phyloP scores from a whole-genome alignment of 768 basidiomycete genomes.

The Rubroboletus pulcherrimus region DNA sequence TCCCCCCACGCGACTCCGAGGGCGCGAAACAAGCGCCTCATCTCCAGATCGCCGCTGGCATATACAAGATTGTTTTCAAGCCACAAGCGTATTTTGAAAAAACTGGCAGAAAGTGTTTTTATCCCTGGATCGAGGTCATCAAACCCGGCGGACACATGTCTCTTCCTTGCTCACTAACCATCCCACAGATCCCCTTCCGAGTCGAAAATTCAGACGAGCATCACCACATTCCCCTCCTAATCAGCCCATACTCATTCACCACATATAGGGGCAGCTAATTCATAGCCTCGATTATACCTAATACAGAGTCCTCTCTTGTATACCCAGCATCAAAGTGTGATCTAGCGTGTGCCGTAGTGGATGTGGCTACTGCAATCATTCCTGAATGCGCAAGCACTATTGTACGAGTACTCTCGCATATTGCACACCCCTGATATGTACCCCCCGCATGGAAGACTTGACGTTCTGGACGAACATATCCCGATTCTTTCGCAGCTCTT shows the following conservation, averaged over 20 bases:
- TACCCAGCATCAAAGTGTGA: conserved; percentile 2
- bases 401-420: conserved; percentile 71
- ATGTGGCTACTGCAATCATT: conserved; percentile 7
- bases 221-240: conserved; percentile 87
- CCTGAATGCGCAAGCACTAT: conserved; percentile 25
- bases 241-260: conserved; percentile 89
- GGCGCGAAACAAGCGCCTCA: conserved; percentile 40
- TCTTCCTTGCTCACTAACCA: conserved; percentile 5
- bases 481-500: conserved; percentile 87
- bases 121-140: conserved; percentile 86
- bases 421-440: conserved; percentile 67
- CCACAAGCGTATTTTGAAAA: conserved; percentile 78
- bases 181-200: conserved; percentile 68
- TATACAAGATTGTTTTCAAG: conserved; percentile 85
- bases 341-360: background rate
- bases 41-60: conserved; percentile 40
- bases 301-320: conserved; percentile 5
- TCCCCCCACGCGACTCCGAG: conserved; percentile 50
- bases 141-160: background rate
- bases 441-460: conserved; percentile 82
- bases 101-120: conserved; percentile 67
- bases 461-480: conserved; percentile 84
- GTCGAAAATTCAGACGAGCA: conserved; percentile 74
- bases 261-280: conserved; percentile 86
- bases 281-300: background rate